Evolutionary conservation across 176 grass and related monocot species (phyloP).

Genomic region (Oryza brachyantha): DNA sequence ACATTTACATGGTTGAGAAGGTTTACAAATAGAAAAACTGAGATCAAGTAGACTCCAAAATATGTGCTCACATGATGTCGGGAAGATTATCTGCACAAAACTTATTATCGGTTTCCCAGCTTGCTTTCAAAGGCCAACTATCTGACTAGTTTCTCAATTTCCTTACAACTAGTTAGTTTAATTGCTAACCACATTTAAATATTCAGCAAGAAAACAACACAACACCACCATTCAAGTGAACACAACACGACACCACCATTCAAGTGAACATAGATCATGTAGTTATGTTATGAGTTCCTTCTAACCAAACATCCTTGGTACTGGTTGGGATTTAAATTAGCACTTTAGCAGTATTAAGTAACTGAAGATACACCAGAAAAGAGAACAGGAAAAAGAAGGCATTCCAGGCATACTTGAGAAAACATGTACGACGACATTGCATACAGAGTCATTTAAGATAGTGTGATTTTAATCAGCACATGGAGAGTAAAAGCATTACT

Average conservation of each 20-base stretch:
- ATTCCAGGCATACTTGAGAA: background rate
- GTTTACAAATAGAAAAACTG: background rate
- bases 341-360: background rate
- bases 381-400: background rate
- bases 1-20: background rate
- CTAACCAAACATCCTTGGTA: background rate
- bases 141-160: background rate
- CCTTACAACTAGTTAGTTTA: background rate
- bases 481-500: constrained; percentile 38
- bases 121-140: background rate
- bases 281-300: background rate
- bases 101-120: background rate
- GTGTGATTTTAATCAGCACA: background rate
- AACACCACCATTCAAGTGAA: background rate
- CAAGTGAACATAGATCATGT: background rate
- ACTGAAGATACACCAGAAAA: background rate
- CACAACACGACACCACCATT: background rate
- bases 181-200: background rate
- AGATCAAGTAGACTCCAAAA: background rate
- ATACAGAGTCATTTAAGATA: background rate
- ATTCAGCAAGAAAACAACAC: constrained; percentile 11
- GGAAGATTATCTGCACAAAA: background rate
- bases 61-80: background rate
- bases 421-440: background rate
- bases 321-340: background rate